phyloP scores from a whole-genome alignment of 2,329 filamentous ascomycete species.

The Aspergillus sp. region DNA sequence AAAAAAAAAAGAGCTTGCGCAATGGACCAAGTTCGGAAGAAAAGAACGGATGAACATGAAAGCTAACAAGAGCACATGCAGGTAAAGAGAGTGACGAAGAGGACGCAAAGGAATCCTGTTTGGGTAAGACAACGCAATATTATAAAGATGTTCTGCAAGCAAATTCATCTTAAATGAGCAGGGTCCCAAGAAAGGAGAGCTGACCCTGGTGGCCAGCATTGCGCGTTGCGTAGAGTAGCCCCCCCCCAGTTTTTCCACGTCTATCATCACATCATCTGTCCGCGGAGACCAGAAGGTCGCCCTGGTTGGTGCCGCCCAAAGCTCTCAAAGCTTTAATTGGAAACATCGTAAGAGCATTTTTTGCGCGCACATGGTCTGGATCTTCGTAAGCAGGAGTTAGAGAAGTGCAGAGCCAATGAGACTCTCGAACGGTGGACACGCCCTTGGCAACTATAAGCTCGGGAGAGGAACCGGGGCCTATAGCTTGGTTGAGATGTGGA shows the following conservation, averaged over 20 bases:
- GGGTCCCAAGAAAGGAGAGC: neutral
- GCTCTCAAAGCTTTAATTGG: constrained; percentile 1
- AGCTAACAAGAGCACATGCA: neutral
- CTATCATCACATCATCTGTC: constrained; percentile 15
- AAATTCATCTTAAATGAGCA: constrained; percentile 3
- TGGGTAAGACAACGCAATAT: neutral
- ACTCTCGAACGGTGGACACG: constrained; percentile 1
- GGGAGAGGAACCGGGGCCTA: constrained; percentile 14
- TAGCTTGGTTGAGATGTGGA: constrained; percentile 15
- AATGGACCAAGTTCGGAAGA: neutral
- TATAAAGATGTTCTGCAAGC: neutral
- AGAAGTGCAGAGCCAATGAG: constrained; percentile 9
- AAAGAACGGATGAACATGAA: neutral
- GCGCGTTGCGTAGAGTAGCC: constrained; percentile 10
- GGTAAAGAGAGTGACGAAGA: constrained; percentile 1
- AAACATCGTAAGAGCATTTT: constrained; percentile 6
- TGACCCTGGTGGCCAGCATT: constrained; percentile 6
- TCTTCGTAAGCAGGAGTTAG: constrained; percentile 1
- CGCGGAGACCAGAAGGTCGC: neutral
- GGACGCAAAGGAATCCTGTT: neutral
- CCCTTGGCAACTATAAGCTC: constrained; percentile 14
- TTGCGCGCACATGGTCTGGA: neutral
- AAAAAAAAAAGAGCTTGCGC: neutral
- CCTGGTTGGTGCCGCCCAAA: constrained; percentile 1
- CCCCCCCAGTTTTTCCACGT: constrained; percentile 8